Evolutionary conservation across 23 red algal species (phyloP).

Genomic region (Cyanidioschyzon merolae): DNA sequence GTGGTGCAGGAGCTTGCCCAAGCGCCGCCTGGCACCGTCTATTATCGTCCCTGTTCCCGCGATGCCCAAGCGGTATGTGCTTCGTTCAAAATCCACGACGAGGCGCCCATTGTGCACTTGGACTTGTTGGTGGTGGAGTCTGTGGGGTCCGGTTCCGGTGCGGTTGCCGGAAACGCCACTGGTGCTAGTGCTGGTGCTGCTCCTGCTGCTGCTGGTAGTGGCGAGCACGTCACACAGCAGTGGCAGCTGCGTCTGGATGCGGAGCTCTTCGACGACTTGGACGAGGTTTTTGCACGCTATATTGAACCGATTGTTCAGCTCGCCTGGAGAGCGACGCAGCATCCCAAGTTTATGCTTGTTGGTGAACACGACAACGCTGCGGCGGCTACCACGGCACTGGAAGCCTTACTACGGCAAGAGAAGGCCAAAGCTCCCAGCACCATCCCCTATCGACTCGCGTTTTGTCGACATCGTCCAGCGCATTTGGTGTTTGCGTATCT

Average conservation of each 20-base stretch:
- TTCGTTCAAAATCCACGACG: not conserved
- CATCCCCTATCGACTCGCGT: conserved; percentile 16
- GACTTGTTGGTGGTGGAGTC: not conserved
- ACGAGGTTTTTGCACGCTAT: conserved; percentile 4
- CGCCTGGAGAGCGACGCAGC: not conserved
- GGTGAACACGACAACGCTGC: not conserved
- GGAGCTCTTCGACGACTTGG: not conserved
- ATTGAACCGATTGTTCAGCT: conserved; percentile 6
- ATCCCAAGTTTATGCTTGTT: conserved; percentile 8
- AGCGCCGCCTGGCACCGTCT: not conserved
- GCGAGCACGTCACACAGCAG: too few relatives aligned
- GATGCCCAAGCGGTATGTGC: not conserved
- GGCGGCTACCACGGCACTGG: not conserved
- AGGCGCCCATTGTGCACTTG: not conserved
- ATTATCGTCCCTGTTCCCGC: not conserved
- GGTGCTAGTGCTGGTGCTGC: not conserved
- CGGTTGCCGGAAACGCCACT: not conserved
- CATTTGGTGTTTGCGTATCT: conserved; percentile 9
- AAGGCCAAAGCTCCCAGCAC: not conserved
- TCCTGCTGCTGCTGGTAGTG: not conserved
- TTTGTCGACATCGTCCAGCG: not conserved
- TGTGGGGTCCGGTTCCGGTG: not conserved
- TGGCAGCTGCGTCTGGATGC: not conserved
- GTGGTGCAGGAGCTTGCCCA: not conserved
- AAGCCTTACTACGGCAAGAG: not conserved